These are phyloP conservation scores for Olyra latifolia DNA, from an alignment of 176 grass and related monocot species.

Conservation along the genomic window DNA sequence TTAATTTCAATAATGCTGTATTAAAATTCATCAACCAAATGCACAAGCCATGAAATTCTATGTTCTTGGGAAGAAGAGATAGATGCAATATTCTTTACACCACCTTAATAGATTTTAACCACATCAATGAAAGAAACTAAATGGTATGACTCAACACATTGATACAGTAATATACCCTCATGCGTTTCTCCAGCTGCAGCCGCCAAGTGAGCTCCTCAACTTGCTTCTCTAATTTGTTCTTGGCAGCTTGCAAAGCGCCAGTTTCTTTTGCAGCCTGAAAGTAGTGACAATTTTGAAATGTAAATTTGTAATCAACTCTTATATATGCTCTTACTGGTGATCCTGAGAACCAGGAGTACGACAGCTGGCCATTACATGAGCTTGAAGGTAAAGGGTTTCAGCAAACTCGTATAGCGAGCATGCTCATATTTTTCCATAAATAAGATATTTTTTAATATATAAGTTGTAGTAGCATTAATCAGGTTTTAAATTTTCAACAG, in stretches of 20 bases:
- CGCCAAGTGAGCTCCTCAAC: constrained; percentile 94
- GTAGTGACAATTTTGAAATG: constrained; percentile 2
- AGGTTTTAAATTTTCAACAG: constrained; percentile 11
- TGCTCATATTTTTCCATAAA: background rate
- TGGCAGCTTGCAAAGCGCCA: constrained; percentile 95
- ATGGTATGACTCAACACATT: constrained; percentile 14
- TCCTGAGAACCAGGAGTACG: constrained; percentile 13
- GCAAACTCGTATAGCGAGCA: background rate
- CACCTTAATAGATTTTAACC: background rate
- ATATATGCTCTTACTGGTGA: constrained; percentile 13
- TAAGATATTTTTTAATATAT: background rate
- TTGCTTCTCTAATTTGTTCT: constrained; percentile 97
- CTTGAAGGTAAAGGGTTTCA: constrained; percentile 2
- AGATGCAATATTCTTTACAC: background rate
- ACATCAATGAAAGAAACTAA: background rate
- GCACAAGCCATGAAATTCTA: background rate
- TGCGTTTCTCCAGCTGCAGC: constrained; percentile 91
- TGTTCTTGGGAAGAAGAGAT: background rate
- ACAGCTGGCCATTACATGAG: constrained; percentile 13
- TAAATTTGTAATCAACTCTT: background rate
- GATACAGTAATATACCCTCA: constrained; percentile 69
- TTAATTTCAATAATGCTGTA: background rate
- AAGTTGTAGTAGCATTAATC: background rate
- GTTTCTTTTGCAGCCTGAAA: constrained; percentile 96
- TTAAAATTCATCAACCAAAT: background rate